Evolutionary conservation across 208 protist species (phyloP).

Genomic region (Histomonas meleagridis): DNA sequence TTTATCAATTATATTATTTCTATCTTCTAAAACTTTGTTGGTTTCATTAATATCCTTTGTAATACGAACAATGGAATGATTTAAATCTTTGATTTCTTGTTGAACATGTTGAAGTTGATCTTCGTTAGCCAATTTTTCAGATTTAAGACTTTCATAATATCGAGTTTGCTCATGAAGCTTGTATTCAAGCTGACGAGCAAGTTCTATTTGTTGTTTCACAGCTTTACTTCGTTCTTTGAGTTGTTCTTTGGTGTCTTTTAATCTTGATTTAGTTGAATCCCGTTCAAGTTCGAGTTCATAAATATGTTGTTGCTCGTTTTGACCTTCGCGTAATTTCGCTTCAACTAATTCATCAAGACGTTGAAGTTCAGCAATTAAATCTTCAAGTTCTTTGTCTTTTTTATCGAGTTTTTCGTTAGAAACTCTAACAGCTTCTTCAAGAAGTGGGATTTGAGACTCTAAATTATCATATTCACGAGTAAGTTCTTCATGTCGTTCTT

Average conservation of each 20-base stretch:
- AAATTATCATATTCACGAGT: neutral
- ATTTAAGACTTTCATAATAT: neutral
- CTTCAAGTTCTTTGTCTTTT: conserved; percentile 12
- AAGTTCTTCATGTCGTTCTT: neutral
- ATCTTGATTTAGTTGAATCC: neutral
- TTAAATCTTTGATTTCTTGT: neutral
- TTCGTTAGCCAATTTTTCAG: neutral
- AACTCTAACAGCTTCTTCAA: neutral
- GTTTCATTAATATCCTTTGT: neutral
- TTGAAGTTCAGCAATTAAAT: neutral
- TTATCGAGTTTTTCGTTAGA: neutral
- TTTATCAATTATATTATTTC: neutral
- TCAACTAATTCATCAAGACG: neutral
- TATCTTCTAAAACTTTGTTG: neutral
- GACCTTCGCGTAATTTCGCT: neutral
- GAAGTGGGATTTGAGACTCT: neutral
- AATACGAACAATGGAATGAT: neutral
- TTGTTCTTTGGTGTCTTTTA: neutral
- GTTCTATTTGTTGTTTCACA: neutral
- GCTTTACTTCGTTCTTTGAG: neutral
- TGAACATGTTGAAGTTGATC: neutral
- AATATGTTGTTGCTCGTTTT: neutral
- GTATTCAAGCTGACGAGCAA: neutral
- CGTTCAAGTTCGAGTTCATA: neutral
- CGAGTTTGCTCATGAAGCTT: neutral